Base-by-base conservation (phyloP, 768 basidiomycete species). In the Leccinum truebloodii region DNA sequence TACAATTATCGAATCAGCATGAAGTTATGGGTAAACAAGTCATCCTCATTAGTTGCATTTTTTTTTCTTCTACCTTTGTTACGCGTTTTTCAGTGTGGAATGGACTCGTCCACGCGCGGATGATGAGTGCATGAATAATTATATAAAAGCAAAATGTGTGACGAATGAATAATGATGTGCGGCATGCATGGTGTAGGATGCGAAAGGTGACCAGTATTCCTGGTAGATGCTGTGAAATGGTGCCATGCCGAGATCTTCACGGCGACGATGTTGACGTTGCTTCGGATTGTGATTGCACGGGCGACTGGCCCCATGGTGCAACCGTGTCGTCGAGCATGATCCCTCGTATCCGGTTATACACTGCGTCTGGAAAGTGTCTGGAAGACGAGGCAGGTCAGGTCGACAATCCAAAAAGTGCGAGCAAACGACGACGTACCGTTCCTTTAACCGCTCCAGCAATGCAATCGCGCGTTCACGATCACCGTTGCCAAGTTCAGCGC, bases 401-500 rank as follows among this genome's bases (percentile, higher is more conserved):
- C 14, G n/a, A 20, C 6, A 3, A 14, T 14, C 24, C 5, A 28
- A 2, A 10, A 39, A 2, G 20, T 10, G 26, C 26, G 2, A 7
- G 4, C 41, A 16, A 20, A 20, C 3, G 56, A 41, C 44, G 16
- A 30, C 78, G 34, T 65, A 89, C 88, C 93, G 83, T 68, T 86
- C 81, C 73, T 84, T 86, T 65, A 95, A 75, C 51, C 92, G 82
- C 57, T 85, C 81, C 32, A 95, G 78, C 0, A 98, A 78, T 3
- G 79, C 83, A 4, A 84, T 52, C 0, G 95, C 96, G 12, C 80
- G 80, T 51, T 86, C 83, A 13, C 86, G 84, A 65, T 92, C 84
- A 13, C 92, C 92, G 54, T 81, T 84, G 20, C 86, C 86, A 12
- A 98, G 80, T 71, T 99, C 97, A 1, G 91, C 92, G 14, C 92